Percentiles rank a stretch among this genome's conserved stretches.
phyloP scores from a whole-genome alignment of 441 rosid species.

The Isatis lusitanica region DNA sequence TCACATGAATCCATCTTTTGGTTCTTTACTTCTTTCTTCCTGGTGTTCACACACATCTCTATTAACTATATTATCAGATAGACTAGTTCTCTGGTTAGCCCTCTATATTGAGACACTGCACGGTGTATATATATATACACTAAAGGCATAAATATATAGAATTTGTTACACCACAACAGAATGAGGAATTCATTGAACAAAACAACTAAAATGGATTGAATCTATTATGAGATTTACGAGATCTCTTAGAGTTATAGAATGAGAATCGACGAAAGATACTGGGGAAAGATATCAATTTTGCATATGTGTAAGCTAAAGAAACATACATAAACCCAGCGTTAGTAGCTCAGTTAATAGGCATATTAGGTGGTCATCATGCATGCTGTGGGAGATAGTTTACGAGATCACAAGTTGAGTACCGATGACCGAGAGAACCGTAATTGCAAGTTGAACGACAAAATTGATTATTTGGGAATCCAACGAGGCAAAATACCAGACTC shows the following conservation, averaged over 20 bases:
- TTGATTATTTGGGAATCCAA: no score
- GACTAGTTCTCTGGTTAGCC: neutral
- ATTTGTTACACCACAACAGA: neutral
- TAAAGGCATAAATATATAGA: neutral
- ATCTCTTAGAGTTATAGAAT: neutral
- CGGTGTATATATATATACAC: no score
- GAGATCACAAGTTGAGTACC: no score
- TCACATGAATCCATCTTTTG: constrained; percentile 32
- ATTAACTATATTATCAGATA: neutral
- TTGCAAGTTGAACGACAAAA: no score
- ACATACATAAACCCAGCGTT: no score
- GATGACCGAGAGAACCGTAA: no score
- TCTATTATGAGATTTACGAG: neutral
- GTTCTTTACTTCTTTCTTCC: constrained; percentile 36
- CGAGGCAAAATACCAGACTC: no score
- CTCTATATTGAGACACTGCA: neutral
- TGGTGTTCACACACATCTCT: constrained; percentile 28
- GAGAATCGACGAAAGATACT: neutral
- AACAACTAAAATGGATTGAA: neutral
- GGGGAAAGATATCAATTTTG: no score
- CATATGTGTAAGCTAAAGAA: no score
- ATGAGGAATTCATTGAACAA: neutral
- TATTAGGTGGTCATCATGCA: no score
- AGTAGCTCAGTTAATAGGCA: no score
- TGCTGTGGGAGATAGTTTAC: no score